Evolutionary conservation across 1,284 basidiomycete species (phyloP), one percentile per base, ranked within the genome.

Genomic region (Tylopilus sp.): DNA sequence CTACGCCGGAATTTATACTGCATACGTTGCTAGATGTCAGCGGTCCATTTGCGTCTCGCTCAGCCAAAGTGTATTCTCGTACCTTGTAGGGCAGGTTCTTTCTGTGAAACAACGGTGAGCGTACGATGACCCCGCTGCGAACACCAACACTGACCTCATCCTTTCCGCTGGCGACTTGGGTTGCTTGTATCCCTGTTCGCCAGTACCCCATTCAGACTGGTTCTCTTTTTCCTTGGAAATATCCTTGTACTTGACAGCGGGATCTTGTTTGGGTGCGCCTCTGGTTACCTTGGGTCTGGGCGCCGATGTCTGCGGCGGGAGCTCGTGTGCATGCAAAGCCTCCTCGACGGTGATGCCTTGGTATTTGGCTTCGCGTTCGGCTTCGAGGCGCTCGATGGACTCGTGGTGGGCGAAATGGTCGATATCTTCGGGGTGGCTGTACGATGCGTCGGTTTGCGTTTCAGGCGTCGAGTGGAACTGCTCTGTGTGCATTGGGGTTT

Each of bases 381-480:
- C 90, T 71, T 99, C 96, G 61, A 87, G 74, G 11, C 68, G 77
- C 67, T 99, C 96, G 58, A 99, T 97, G 15, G 73, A 63, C 53
- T 90, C 89, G 70, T 99, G 96, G 56, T 91, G 83, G 51, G 83
- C 74, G 64, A 95, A 96, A 65, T 94, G 91, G 60, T 91, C 89
- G 46, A 85, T 55, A 70, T 94, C 93, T 69, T 96, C 96, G 3
- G 91, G 84, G 69, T 99, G 95, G 53, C 68, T 88, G 73, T 99
- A 99, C 1, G 92, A 79, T 60, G 94, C 92, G 65, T 97, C 94
- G 0, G 91, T 93, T 71, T 99, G 95, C 0, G 94, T 96, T 68
- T 99, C 95, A 0, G 94, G 94, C 20, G 94, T 97, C 24, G 80
- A 88, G 73, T 99, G 95, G 76, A 81, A 96, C 69, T 91, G 74